Conservation (phyloP, 768 basidiomycete genomes). For the Boletus reticulatus region DNA sequence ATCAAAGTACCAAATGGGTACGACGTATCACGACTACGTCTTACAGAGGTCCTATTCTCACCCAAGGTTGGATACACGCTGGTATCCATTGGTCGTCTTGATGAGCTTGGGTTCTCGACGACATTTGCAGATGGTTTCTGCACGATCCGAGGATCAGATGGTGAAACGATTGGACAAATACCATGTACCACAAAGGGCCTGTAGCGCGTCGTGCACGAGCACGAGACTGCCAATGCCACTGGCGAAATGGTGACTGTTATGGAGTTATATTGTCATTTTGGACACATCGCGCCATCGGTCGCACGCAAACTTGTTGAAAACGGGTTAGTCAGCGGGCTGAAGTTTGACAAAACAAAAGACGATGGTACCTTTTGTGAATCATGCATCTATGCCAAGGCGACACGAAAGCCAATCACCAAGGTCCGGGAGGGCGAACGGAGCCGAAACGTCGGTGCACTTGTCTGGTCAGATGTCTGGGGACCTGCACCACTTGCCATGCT, state of each 20-base stretch:
- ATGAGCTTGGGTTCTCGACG: not conserved
- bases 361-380: not conserved
- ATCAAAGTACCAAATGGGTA: not conserved
- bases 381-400: not conserved
- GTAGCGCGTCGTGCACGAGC: not conserved
- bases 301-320: not conserved
- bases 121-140: not conserved
- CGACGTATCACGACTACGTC: not conserved
- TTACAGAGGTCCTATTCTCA: not conserved
- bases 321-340: not conserved
- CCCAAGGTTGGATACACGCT: not conserved
- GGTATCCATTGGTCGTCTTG: not conserved
- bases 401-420: not conserved
- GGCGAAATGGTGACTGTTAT: not conserved
- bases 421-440: not conserved
- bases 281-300: not conserved
- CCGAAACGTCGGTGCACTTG: not conserved
- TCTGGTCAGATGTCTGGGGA: not conserved
- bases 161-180: not conserved
- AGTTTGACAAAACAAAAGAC: not conserved
- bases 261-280: not conserved
- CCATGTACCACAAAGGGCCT: not conserved
- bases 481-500: not conserved
- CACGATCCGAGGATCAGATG: not conserved
- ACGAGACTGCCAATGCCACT: not conserved